A percentile compares a stretch with the other conserved stretches of the same genome.
Evolutionary conservation across 177 flowering plant species (phyloP).

Genomic region (Vitis hybrid): DNA sequence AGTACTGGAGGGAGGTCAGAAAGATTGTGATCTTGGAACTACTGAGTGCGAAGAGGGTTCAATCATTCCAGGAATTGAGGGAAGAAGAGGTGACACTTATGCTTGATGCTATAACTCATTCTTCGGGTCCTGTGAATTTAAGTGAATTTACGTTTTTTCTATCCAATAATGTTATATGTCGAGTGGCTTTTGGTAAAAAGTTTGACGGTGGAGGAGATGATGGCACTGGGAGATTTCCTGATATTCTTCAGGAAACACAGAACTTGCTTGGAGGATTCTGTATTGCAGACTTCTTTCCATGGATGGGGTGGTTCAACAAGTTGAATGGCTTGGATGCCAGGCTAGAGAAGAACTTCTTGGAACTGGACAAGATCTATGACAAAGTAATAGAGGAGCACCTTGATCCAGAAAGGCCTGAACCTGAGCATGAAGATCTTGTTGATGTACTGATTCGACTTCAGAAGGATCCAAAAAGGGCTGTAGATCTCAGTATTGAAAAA

Average conservation of each 20-base stretch:
- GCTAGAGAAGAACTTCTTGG: constrained; percentile 16
- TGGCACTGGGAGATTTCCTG: constrained; percentile 10
- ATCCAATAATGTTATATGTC: constrained; percentile 23
- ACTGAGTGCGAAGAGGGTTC: constrained; percentile 30
- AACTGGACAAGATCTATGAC: constrained; percentile 18
- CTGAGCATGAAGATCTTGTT: constrained; percentile 26
- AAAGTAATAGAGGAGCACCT: constrained; percentile 17
- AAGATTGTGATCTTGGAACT: constrained; percentile 33
- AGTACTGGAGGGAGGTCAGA: constrained; percentile 34
- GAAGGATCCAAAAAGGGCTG: constrained; percentile 15
- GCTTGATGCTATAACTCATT: constrained; percentile 8
- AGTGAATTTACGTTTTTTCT: constrained; percentile 24
- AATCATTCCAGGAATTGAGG: constrained; percentile 30
- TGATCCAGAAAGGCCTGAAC: constrained; percentile 13
- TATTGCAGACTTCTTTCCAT: constrained; percentile 32
- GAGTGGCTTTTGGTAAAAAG: constrained; percentile 34
- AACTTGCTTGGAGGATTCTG: constrained; percentile 14
- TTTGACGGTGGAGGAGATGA: constrained; percentile 7
- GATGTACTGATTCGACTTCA: constrained; percentile 32
- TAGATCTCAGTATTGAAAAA: constrained; percentile 9
- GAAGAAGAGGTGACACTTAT: constrained; percentile 31
- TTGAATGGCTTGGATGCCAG: constrained; percentile 26
- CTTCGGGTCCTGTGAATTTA: constrained; percentile 22
- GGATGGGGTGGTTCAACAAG: constrained; percentile 32
- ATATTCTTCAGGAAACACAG: constrained; percentile 16